Base-by-base conservation (phyloP, 23 red algal genomes). In the Gracilaria gracilis region DNA sequence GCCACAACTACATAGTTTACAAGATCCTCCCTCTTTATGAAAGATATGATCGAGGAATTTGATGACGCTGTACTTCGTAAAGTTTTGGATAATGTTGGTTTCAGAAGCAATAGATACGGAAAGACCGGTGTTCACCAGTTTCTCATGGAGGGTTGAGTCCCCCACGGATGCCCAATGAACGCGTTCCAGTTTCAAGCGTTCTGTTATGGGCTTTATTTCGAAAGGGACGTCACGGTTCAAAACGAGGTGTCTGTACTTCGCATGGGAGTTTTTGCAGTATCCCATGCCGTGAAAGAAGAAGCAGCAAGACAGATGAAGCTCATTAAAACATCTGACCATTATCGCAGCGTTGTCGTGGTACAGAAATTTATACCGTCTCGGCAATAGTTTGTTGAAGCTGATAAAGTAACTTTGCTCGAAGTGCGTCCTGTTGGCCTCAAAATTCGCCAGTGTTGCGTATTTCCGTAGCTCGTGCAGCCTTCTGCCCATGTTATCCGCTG, bases 291-390 rank as follows among this genome's bases (percentile, higher is more conserved):
- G 59, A 33, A 80, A 80, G 4, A 80, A 17, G n/a, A 48, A 80
- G 15, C 75, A 2, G 16, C 28, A 28, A 15, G 75, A 3, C 4
- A 80, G 48, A 8, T 48, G 17, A 9, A 34, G 42, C 46, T 80
- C 55, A 11, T 34, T 49, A n/a, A 57, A 80, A 14, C 34, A 57
- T 6, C 15, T 11, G 4, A 80, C 46, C 16, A 55, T 0, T 0
- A 54, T 57, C 23, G 29, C 16, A 13, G 17, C 2, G 11, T 33
- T 80, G 5, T 80, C 31, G 0, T 27, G 55, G 23, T 80, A 80
- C 2, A 80, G 42, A 21, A 57, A 80, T 46, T 57, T 80, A 46
- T 57, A 80, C 75, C 75, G 57, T 19, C 17, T 5, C 33, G 75
- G 75, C 8, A 49, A 46, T 33, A 4, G 4, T 7, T 57, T 2